Conservation (phyloP, 768 basidiomycete species). For the Lactarius tabidus region DNA sequence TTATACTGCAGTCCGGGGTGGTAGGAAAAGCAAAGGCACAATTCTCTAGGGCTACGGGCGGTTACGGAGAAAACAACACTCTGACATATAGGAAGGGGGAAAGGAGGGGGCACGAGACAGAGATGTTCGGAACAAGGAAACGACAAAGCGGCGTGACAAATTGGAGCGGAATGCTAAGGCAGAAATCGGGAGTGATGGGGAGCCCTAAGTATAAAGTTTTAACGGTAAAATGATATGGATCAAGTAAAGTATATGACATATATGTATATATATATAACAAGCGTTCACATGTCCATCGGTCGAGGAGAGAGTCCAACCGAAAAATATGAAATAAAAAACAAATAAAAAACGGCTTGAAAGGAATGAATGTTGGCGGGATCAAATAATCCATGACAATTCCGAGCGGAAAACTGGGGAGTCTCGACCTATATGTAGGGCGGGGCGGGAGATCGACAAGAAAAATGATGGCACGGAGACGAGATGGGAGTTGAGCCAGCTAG, state of each 20-base stretch:
- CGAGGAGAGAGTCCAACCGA: neutral
- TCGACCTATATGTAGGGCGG: too few relatives aligned
- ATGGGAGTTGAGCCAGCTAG: neutral
- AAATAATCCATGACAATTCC: neutral
- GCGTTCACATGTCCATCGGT: slow-evolving; percentile 8
- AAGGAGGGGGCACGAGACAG: neutral
- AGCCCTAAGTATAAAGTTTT: neutral
- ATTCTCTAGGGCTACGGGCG: neutral
- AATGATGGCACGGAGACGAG: neutral
- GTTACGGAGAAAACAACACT: neutral
- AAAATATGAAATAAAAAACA: slow-evolving; percentile 2
- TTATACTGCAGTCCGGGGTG: neutral
- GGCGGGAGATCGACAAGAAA: neutral
- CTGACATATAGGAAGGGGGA: neutral
- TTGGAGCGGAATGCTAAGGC: neutral
- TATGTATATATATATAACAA: neutral
- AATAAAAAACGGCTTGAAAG: neutral
- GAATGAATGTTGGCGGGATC: neutral
- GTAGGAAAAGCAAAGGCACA: neutral
- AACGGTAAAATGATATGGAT: neutral
- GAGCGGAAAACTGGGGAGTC: too few relatives aligned
- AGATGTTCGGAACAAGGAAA: neutral
- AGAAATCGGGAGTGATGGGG: neutral
- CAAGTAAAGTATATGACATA: neutral
- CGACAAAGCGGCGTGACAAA: too few relatives aligned